These are phyloP conservation scores for Secale cereale DNA, from an alignment of 176 grass and related monocot species.

Conservation along the genomic window DNA sequence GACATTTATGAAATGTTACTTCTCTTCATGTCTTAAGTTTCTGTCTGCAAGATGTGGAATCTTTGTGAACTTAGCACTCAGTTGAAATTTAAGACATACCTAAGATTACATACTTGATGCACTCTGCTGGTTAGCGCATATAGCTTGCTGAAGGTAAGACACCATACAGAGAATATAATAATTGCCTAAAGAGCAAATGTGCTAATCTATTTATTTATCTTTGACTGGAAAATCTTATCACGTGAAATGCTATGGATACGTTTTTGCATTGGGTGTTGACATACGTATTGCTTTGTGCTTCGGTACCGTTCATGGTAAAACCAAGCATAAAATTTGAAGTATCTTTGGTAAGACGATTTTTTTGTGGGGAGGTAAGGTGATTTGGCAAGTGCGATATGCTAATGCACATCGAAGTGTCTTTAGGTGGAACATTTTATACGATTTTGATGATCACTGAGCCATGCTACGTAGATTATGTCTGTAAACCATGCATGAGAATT, in stretches of 20 bases:
- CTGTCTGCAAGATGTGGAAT: not conserved
- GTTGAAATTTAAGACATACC: conserved; percentile 4
- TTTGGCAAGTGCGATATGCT: not conserved
- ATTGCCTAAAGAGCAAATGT: not conserved
- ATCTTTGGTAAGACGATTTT: not conserved
- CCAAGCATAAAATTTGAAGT: not conserved
- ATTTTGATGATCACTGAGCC: not conserved
- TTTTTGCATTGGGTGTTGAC: not conserved
- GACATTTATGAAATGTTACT: not conserved
- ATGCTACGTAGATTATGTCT: not conserved
- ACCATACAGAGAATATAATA: not conserved
- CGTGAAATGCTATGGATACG: not conserved
- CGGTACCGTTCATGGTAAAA: not conserved
- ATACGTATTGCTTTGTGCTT: not conserved
- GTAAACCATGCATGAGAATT: not conserved
- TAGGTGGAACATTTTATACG: not conserved
- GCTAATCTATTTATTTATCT: not conserved
- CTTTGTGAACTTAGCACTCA: not conserved
- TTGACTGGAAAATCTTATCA: not conserved
- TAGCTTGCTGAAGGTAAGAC: conserved; percentile 17
- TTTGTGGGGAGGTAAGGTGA: not conserved
- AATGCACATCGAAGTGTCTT: conserved; percentile 2
- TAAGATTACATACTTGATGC: conserved; percentile 14
- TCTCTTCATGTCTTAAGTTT: not conserved
- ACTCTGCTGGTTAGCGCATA: not conserved